Base-by-base conservation (phyloP, 1,284 basidiomycete species). In the Papiliotrema fonsecae region DNA sequence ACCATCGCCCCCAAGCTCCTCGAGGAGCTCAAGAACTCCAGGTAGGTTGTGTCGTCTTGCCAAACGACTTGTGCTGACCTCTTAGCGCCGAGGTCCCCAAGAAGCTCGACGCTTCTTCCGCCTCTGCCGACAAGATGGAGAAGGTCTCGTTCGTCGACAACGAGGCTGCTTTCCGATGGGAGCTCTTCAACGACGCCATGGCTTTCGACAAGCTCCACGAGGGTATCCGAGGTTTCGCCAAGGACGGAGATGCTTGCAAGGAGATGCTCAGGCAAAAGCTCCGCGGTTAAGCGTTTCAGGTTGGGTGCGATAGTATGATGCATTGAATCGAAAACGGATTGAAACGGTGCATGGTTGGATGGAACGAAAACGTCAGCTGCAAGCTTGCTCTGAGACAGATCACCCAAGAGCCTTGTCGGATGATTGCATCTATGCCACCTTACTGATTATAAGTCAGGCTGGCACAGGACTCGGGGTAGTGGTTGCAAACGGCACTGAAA, bases 141-240 rank as follows among this genome's bases (percentile, higher is more conserved):
- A 98, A 96, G 78, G 87, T 92, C 50, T 78, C 83, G 37, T 97
- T 74, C 80, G 74, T 99, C 70, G 82, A 97, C 79, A 83, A 97
- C 78, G 89, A 98, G 80, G 77, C 92, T 56, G 87, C 89, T 69
- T 98, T 98, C 86, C 84, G 89, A 61, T 96, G 91, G 90, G 70
- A 81, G 14, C 84, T 98, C 47, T 83, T 96, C 69, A 81, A 88
- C 66, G 91, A 97, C 74, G 76, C 80, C 72, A 96, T 96, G 91
- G 91, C 92, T 13, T 92, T 89, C 68, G 91, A 94, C 75, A 96
- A 97, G 75, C 74, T 81, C 47, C 88, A 96, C 76, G 93, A 97
- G 78, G 94, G 94, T 68, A 96, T 97, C 79, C 84, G 83, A 77
- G 91, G 91, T 77, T 98, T 98, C 72, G 92, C 91, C 54, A 90